Base-by-base conservation (phyloP, 2,329 filamentous ascomycete species). In the Xylaria sp. region DNA sequence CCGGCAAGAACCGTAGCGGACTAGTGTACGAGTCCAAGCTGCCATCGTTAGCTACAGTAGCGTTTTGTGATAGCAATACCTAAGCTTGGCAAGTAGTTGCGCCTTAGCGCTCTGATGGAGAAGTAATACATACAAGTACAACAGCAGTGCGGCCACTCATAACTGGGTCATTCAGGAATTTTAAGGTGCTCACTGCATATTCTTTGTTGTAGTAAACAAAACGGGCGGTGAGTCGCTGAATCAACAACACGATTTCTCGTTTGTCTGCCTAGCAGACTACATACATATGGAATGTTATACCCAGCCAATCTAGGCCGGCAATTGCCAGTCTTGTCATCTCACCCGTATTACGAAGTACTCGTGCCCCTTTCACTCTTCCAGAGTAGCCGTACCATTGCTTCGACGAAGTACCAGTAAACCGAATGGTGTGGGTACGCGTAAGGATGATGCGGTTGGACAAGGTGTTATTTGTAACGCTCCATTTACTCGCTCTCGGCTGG, bases 141-240 rank as follows among this genome's bases (percentile, higher is more conserved):
- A 40, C 38, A 17, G 13, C 38, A 40, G 38, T 17, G 38, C 38
- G 38, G 13, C 38, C 38, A 40, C 38, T n/a, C 51, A 36, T 20
- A 38, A 33, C 56, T 31, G 13, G 33, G 48, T 48, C 31, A 58
- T 40, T 46, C 44, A 31, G 60, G 36, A 53, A 54, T 64, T 67
- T 67, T 67, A 69, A 64, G 65, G 67, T 69, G 68, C 68, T 67
- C 65, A 70, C 68, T 70, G 68, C 67, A 65, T 64, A 63, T 23
- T 40, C 23, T 33, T n/a, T 48, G 42, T 20, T 46, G 54, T 44
- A 42, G 46, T 46, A 53, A 60, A 42, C 44, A 23, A 49, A 56
- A 62, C 59, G 66, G 63, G 67, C 64, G 67, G 67, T 69, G 67
- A 69, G 60, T 58, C 40, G 63, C 36, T 53, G 49, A 46, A 44